Conservation (phyloP, 2,329 filamentous ascomycete genomes). For the Aquanectria penicillioides region DNA sequence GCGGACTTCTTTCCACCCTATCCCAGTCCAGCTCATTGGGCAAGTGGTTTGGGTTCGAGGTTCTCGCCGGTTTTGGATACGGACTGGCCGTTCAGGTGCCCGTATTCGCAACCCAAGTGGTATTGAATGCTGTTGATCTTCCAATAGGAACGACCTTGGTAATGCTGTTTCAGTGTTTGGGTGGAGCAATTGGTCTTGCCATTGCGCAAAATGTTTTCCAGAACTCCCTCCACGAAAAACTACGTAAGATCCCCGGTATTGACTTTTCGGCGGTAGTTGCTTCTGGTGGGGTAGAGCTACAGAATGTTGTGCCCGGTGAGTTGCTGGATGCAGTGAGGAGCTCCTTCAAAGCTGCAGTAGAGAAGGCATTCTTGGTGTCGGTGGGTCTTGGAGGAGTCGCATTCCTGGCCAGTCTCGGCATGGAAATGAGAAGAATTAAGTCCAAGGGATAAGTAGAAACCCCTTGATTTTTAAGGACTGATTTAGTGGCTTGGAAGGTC, state of each 20-base stretch:
- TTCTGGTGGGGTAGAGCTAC: conserved; percentile 23
- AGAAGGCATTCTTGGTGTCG: conserved; percentile 33
- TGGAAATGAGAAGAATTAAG: conserved; percentile 30
- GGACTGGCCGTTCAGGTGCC: conserved; percentile 55
- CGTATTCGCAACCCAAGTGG: conserved; percentile 55
- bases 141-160: conserved; percentile 54
- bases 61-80: conserved; percentile 53
- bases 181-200: conserved; percentile 44
- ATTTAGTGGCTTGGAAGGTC: background rate
- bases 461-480: too few relatives aligned
- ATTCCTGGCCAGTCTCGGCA: conserved; percentile 30
- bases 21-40: conserved; percentile 42
- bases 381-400: conserved; percentile 28
- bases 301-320: conserved; percentile 20
- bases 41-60: conserved; percentile 57
- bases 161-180: conserved; percentile 57
- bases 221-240: conserved; percentile 13
- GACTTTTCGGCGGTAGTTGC: conserved; percentile 25
- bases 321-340: conserved; percentile 22
- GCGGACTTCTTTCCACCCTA: conserved; percentile 35
- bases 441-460: conserved; percentile 8
- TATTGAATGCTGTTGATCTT: conserved; percentile 52
- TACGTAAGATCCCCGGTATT: conserved; percentile 17
- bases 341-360: conserved; percentile 28
- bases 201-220: conserved; percentile 37